These are phyloP conservation scores for Staphylotrichum longicolle DNA, from an alignment of 495 filamentous ascomycete species.

Conservation along the genomic window DNA sequence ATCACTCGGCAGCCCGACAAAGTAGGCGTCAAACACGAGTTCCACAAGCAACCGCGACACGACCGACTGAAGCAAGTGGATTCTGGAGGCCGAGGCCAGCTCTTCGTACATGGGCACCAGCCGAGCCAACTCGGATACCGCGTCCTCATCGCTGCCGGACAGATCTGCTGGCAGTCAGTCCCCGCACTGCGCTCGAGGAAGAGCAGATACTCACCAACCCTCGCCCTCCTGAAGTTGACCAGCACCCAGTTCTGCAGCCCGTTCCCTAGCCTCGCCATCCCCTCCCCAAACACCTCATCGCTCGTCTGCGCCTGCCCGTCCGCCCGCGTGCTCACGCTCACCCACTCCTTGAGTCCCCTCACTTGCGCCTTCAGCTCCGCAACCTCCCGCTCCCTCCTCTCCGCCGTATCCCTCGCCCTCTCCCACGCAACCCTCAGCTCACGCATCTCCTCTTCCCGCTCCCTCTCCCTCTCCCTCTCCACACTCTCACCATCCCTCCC, in stretches of 20 bases:
- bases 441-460: conserved; percentile 38
- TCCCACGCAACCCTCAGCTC: conserved; percentile 46
- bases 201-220: conserved; percentile 42
- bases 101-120: conserved; percentile 53
- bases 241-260: conserved; percentile 60
- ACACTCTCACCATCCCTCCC: neutral
- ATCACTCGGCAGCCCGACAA: conserved; percentile 49
- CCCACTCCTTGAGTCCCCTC: conserved; percentile 54
- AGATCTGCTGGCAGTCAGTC: conserved; percentile 37
- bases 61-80: conserved; percentile 53
- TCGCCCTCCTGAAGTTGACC: conserved; percentile 52
- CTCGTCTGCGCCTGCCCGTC: conserved; percentile 46
- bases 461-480: neutral
- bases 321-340: conserved; percentile 49
- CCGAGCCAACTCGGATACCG: conserved; percentile 39
- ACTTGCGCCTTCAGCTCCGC: conserved; percentile 46
- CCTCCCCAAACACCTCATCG: conserved; percentile 53
- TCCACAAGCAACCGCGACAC: conserved; percentile 52
- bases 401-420: conserved; percentile 34
- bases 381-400: conserved; percentile 46
- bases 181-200: too few species aligned
- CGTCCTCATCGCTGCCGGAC: conserved; percentile 34
- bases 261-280: conserved; percentile 50
- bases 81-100: conserved; percentile 46
- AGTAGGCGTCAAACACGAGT: conserved; percentile 51